Percentiles rank a stretch among this genome's conserved stretches.
Evolutionary conservation across 192 early-diverging fungal species (phyloP).

Genomic region (Paraglomus brasilianum): DNA sequence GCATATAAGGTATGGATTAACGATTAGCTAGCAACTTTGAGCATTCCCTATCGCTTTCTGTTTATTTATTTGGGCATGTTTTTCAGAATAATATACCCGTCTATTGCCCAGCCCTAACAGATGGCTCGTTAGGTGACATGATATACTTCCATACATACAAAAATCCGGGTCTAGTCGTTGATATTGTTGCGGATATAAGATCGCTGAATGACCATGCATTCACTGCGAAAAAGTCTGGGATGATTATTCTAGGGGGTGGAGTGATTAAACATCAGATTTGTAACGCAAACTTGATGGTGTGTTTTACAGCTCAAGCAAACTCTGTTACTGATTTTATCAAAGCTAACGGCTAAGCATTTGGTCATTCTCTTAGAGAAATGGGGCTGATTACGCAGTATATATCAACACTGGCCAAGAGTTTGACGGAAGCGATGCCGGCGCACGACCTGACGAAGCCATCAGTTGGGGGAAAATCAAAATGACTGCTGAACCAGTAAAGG

Average conservation of each 20-base stretch:
- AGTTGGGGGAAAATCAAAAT: constrained; percentile 96
- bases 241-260: constrained; percentile 96
- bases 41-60: not conserved
- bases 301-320: not conserved
- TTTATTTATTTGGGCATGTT: constrained; percentile 1
- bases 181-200: constrained; percentile 89
- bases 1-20: constrained; percentile 69
- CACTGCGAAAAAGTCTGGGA: constrained; percentile 93
- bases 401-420: constrained; percentile 98
- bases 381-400: constrained; percentile 94
- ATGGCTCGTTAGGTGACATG: constrained; percentile 98
- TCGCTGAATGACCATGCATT: constrained; percentile 92
- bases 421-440: constrained; percentile 97
- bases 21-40: not conserved
- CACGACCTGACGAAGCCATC: constrained; percentile 95
- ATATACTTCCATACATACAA: constrained; percentile 98
- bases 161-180: constrained; percentile 91
- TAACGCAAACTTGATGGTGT: constrained; percentile 96
- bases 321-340: not conserved
- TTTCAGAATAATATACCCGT: constrained; percentile 92
- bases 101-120: constrained; percentile 96
- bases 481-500: constrained; percentile 84
- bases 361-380: constrained; percentile 78
- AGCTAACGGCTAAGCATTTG: not conserved
- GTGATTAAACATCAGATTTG: constrained; percentile 98